Evolutionary conservation across 129 eudicot species (phyloP).

Genomic region (Escallonia herrerae): DNA sequence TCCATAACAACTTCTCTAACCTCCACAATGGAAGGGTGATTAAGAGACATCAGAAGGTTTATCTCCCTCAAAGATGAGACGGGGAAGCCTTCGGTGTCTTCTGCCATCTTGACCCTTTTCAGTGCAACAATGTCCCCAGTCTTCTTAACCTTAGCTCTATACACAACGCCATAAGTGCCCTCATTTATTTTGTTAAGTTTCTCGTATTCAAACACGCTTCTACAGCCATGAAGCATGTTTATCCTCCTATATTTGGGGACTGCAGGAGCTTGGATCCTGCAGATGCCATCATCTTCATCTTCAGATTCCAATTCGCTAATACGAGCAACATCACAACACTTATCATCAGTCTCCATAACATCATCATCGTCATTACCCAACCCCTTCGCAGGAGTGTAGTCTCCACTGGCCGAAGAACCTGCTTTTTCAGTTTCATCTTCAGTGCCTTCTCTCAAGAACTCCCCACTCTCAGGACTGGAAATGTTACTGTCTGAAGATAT

Average conservation of each 20-base stretch:
- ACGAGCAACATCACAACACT: not conserved
- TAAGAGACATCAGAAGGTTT: slow-evolving; percentile 40
- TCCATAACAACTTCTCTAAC: slow-evolving; percentile 74
- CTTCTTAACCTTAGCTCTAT: slow-evolving; percentile 57
- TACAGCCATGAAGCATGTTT: slow-evolving; percentile 51
- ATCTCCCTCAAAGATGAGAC: slow-evolving; percentile 64
- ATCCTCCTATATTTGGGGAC: slow-evolving; percentile 1
- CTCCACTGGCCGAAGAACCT: slow-evolving; percentile 9
- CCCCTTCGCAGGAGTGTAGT: slow-evolving; percentile 1
- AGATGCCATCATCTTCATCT: slow-evolving; percentile 2
- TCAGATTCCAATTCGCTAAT: slow-evolving; percentile 14
- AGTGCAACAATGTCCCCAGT: slow-evolving; percentile 77
- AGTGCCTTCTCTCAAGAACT: slow-evolving; percentile 26
- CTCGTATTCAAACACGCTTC: slow-evolving; percentile 60
- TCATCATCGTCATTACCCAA: slow-evolving; percentile 7
- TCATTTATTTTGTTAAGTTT: slow-evolving; percentile 58
- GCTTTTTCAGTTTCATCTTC: slow-evolving; percentile 17
- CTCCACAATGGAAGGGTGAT: slow-evolving; percentile 56
- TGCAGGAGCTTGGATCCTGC: not conserved
- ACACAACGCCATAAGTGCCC: slow-evolving; percentile 82
- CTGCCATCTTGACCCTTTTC: slow-evolving; percentile 66
- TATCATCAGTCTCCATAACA: slow-evolving; percentile 19
- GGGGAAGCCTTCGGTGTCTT: slow-evolving; percentile 62
- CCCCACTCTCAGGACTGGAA: slow-evolving; percentile 28
- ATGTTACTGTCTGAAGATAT: slow-evolving; percentile 17